These are phyloP conservation scores for Ilyonectria sp. DNA, from an alignment of 2,329 filamentous ascomycete species.

Conservation along the genomic window DNA sequence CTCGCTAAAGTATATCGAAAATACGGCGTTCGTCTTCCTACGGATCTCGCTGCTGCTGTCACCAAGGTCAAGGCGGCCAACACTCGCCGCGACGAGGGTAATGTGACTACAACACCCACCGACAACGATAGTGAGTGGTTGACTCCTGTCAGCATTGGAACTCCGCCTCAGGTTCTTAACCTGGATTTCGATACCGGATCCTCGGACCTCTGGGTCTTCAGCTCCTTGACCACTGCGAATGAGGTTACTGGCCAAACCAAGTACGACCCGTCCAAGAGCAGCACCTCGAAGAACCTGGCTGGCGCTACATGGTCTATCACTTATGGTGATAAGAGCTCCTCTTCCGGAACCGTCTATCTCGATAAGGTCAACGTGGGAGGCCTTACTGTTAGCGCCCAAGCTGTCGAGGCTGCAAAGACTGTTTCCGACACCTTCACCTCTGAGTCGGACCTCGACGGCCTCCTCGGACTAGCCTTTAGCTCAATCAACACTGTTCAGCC, in stretches of 20 bases:
- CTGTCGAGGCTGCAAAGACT: constrained; percentile 60
- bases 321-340: constrained; percentile 63
- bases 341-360: constrained; percentile 59
- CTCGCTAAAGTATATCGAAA: constrained; percentile 55
- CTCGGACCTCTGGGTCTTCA: constrained; percentile 65
- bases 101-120: constrained; percentile 48
- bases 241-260: constrained; percentile 55
- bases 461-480: constrained; percentile 62
- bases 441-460: constrained; percentile 58
- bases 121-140: constrained; percentile 56
- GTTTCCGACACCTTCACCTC: constrained; percentile 58
- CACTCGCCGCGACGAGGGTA: constrained; percentile 48
- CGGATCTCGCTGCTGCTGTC: constrained; percentile 41
- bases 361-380: constrained; percentile 61
- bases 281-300: constrained; percentile 54
- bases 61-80: constrained; percentile 10
- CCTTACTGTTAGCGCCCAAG: constrained; percentile 58
- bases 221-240: constrained; percentile 57
- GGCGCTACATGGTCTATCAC: constrained; percentile 59
- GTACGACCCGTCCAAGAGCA: constrained; percentile 57
- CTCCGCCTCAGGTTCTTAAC: constrained; percentile 58
- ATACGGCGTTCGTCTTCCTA: constrained; percentile 53
- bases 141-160: constrained; percentile 59
- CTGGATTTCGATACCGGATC: constrained; percentile 64
- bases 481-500: constrained; percentile 61